phyloP scores from a whole-genome alignment of 78 protist genomes.

The Dictyostelium firmibasis region DNA sequence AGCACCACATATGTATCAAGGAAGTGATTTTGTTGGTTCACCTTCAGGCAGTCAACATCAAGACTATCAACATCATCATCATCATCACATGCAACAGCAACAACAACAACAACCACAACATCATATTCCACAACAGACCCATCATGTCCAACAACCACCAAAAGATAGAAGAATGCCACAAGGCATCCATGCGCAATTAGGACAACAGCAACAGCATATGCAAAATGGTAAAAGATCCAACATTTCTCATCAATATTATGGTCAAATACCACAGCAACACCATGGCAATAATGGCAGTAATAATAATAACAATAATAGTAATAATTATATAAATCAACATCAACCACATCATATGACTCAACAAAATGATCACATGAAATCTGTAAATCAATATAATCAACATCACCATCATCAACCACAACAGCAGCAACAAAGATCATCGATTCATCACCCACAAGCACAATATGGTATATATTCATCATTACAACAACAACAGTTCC shows the following conservation, averaged over 20 bases:
- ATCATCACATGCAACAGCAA: conserved; percentile 25
- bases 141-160: neutral
- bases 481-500: conserved; percentile 11
- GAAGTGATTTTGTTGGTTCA: conserved; percentile 10
- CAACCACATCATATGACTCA: conserved; percentile 10
- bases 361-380: neutral
- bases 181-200: neutral
- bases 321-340: conserved; percentile 15
- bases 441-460: neutral
- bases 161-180: conserved; percentile 19
- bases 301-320: neutral
- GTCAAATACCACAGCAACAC: neutral
- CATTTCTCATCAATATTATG: neutral
- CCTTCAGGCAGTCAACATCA: neutral
- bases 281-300: neutral
- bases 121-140: neutral
- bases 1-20: conserved; percentile 56
- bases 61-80: neutral
- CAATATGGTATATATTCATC: conserved; percentile 6
- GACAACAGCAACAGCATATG: neutral
- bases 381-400: conserved; percentile 27
- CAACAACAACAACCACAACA: conserved; percentile 4
- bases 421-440: neutral
- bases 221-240: neutral
- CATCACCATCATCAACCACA: neutral